These are phyloP conservation scores for Blastobotrys robertii DNA, from an alignment of 805 yeast species.

Conservation along the genomic window DNA sequence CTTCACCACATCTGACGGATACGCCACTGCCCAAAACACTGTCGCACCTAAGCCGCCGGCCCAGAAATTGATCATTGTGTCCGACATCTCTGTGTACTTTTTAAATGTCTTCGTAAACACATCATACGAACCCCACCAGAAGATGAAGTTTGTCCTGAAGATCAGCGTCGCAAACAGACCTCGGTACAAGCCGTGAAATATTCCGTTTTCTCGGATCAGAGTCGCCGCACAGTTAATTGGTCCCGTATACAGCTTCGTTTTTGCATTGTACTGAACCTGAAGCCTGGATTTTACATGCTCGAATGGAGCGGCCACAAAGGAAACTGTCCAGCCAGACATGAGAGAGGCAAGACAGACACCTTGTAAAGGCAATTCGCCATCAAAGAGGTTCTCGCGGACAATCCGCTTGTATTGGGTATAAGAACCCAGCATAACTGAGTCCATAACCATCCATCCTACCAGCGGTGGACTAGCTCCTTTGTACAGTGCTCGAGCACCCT, in stretches of 20 bases:
- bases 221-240: slow-evolving; percentile 59
- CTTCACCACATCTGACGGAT: slow-evolving; percentile 82
- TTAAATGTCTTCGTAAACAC: slow-evolving; percentile 61
- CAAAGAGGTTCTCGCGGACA: slow-evolving; percentile 54
- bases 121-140: slow-evolving; percentile 94
- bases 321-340: slow-evolving; percentile 78
- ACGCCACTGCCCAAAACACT: slow-evolving; percentile 80
- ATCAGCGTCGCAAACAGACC: slow-evolving; percentile 82
- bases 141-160: slow-evolving; percentile 75
- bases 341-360: slow-evolving; percentile 77
- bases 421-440: slow-evolving; percentile 81
- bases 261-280: slow-evolving; percentile 82
- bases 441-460: slow-evolving; percentile 92
- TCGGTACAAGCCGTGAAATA: slow-evolving; percentile 58
- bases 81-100: slow-evolving; percentile 50
- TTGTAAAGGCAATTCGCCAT: slow-evolving; percentile 53
- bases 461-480: slow-evolving; percentile 91
- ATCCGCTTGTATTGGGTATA: slow-evolving; percentile 65
- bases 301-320: slow-evolving; percentile 92
- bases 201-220: slow-evolving; percentile 42
- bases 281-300: slow-evolving; percentile 82
- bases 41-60: slow-evolving; percentile 79
- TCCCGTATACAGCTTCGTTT: slow-evolving; percentile 56
- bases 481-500: slow-evolving; percentile 73
- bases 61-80: slow-evolving; percentile 77